Evolutionary conservation across 2,329 filamentous ascomycete species (phyloP), one percentile per base, ranked within the genome.

Genomic region (Magnaporthiopsis rhizophila): DNA sequence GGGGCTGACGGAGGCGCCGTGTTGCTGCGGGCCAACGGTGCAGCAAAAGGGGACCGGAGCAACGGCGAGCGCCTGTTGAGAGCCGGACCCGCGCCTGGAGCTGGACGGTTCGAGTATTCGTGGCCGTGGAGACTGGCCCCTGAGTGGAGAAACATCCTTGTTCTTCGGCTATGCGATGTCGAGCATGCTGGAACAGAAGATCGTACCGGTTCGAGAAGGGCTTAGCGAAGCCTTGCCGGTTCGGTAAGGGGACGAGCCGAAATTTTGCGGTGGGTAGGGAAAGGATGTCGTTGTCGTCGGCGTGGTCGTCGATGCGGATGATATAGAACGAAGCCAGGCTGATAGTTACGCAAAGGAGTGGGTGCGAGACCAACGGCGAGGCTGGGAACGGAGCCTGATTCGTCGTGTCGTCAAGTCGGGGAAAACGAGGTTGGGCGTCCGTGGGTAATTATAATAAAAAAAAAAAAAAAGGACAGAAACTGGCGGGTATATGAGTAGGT

Each of bases 81-180:
- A 30, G 72, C 69, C 57, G 74, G 72, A 67, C 72, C 74, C 64
- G 73, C 68, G 56, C 71, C 70, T 36, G 74, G 68, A 30, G 73
- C 65, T 64, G 74, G 70, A 59, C 74, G 73, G 65, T 74, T 73
- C 36, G 83, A 84, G 69, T 83, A 86, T 71, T 86, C 83, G 71
- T 86, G 84, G 72, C 83, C 84, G 70, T 86, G 83, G 26, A 86
- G 77, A 73, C 83, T 82, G 62, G 84, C 84, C 59, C 83, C 84
- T 24, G 83, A 78, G 69, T 86, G 84, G 45, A 86, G 75, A 70
- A 86, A 84, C 84, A 87, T 86, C 67, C 66, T 74, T 71, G 66
- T 61, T 45, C 62, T 60, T 61, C 63, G 32, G 12, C 59, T 61
- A 61, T 61, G 32, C 18, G 59, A 18, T 45, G 59, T 38, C 32